Evolutionary conservation across 495 filamentous ascomycete species (phyloP), one percentile per base, ranked within the genome.

Genomic region (Hyphodiscus hymeniophilus): DNA sequence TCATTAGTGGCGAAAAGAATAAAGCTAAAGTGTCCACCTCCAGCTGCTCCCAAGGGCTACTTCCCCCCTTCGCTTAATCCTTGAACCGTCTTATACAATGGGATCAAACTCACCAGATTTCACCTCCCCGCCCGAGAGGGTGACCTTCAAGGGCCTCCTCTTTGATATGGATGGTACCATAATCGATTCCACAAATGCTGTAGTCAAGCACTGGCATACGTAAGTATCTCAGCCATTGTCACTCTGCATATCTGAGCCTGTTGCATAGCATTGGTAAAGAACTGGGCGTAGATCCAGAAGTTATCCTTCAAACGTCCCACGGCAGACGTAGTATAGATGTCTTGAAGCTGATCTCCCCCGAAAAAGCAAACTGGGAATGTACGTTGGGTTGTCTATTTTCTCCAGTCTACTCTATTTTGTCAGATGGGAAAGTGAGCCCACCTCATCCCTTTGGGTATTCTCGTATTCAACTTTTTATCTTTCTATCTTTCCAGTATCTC

Each of bases 361-460:
- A 75, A 51, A 85, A 85, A 60, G 92, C 92, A 30, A 95, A 84
- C 56, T 87, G 84, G 87, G 89, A 95, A 44, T 94, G 86, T 91
- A 65, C 63, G 87, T 56, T n/a, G n/a, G n/a, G n/a, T 28, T 30
- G 26, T 44, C 35, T 28, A 22, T 43, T 30, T 28, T 12, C 30
- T 30, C 7, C 6, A 26, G 32, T 18, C 13, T 31, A 35, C 33
- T 28, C 41, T 33, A 33, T 16, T 16, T 24, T 28, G 26, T 28
- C 26, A 28, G 26, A 28, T 10, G 5, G 26, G 26, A 28, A 5
- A 28, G 26, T 28, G 4, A 28, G 4, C 26, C 26, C n/a, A n/a
- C n/a, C n/a, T n/a, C n/a, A n/a, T 28, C 10, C 17, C 6, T n/a
- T 36, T n/a, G 34, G 34, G 34, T 18, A 6, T 18, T 36, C 16